Evolutionary conservation across 1,284 basidiomycete species (phyloP).

Genomic region (Trametes pubescens): DNA sequence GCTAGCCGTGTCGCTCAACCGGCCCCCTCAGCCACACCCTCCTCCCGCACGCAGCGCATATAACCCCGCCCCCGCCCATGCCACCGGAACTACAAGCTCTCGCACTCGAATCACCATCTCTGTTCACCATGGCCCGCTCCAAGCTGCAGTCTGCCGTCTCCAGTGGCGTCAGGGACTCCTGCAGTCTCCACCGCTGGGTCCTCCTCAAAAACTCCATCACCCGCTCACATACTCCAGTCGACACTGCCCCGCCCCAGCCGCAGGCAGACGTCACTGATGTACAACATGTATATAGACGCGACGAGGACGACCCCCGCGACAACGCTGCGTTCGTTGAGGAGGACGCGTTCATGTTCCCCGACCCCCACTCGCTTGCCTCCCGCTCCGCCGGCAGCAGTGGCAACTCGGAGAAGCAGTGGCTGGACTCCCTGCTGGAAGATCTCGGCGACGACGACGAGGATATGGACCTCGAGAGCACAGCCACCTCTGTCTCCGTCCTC

Average conservation of each 20-base stretch:
- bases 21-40: conserved; percentile 25
- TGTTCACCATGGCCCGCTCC: conserved; percentile 72
- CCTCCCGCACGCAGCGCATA: conserved; percentile 24
- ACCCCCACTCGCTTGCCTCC: conserved; percentile 62
- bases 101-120: conserved; percentile 42
- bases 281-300: conserved; percentile 50
- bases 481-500: conserved; percentile 55
- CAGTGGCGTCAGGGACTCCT: conserved; percentile 62
- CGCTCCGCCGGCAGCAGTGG: conserved; percentile 48
- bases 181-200: conserved; percentile 85
- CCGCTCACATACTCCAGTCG: conserved; percentile 49
- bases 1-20: conserved; percentile 43
- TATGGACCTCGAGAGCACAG: conserved; percentile 51
- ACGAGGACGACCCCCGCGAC: conserved; percentile 54
- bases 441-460: conserved; percentile 69
- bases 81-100: conserved; percentile 47
- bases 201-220: conserved; percentile 84
- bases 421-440: conserved; percentile 77
- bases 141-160: conserved; percentile 73
- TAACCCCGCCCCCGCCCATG: conserved; percentile 46
- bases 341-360: conserved; percentile 79
- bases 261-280: conserved; percentile 47
- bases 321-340: conserved; percentile 49
- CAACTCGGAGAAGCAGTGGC: conserved; percentile 76
- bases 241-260: conserved; percentile 42